These are phyloP conservation scores for Nitzschia sp. DNA, from an alignment of 108 stramenopile genomes.

Conservation along the genomic window DNA sequence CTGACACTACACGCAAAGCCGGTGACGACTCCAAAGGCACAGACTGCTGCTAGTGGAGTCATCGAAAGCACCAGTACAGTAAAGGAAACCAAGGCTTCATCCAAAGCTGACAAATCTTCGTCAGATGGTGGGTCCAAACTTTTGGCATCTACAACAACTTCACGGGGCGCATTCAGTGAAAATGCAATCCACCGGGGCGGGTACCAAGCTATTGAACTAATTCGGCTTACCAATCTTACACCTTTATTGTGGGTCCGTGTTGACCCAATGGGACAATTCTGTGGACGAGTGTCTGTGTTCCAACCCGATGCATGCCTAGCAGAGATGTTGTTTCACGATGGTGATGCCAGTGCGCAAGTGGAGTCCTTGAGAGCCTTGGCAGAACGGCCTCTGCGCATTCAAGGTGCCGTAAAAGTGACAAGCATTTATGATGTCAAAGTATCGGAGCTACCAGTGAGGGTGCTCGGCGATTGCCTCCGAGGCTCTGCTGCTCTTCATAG, in stretches of 20 bases:
- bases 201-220: conserved; percentile 84
- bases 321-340: conserved; percentile 84
- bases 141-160: conserved; percentile 18
- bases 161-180: conserved; percentile 61
- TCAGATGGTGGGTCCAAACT: conserved; percentile 1
- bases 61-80: conserved; percentile 35
- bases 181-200: conserved; percentile 70
- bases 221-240: conserved; percentile 81
- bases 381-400: conserved; percentile 80
- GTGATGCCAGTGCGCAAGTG: conserved; percentile 79
- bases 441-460: conserved; percentile 76
- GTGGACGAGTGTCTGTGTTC: conserved; percentile 69
- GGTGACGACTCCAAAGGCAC: conserved; percentile 75
- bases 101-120: conserved; percentile 6
- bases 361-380: conserved; percentile 78
- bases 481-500: conserved; percentile 81
- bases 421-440: conserved; percentile 76
- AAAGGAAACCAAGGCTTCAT: conserved; percentile 12
- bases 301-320: conserved; percentile 86
- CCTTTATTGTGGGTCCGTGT: conserved; percentile 85
- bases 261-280: conserved; percentile 79
- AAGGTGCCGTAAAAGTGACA: conserved; percentile 69
- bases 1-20: conserved; percentile 71
- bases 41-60: conserved; percentile 52
- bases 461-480: conserved; percentile 80